phyloP scores from a whole-genome alignment of 1,284 basidiomycete genomes.

The Tetrapyrgos nigripes region DNA sequence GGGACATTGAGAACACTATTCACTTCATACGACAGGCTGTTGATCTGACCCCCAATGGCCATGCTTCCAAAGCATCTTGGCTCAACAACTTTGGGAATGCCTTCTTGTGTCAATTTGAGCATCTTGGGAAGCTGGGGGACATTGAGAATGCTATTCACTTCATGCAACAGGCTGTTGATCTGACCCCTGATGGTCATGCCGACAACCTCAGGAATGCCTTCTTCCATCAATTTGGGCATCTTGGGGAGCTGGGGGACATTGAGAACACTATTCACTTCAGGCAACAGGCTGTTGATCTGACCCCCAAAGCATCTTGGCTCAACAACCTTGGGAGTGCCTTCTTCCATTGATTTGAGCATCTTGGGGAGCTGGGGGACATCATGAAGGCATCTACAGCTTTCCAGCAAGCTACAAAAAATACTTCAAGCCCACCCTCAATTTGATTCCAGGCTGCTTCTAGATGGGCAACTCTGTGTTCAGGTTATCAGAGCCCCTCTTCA shows the following conservation, averaged over 20 bases:
- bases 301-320: neutral
- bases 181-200: conserved; percentile 2
- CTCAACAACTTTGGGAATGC: conserved; percentile 13
- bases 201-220: neutral
- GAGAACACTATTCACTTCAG: neutral
- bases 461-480: too few species aligned
- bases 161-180: conserved; percentile 17
- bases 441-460: too few species aligned
- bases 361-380: neutral
- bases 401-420: too few species aligned
- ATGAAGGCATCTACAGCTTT: too few species aligned
- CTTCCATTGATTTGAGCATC: neutral
- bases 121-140: conserved; percentile 11
- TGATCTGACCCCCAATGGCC: conserved; percentile 8
- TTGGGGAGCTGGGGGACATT: neutral
- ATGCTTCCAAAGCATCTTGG: conserved; percentile 1
- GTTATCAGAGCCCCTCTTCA: too few species aligned
- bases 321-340: neutral
- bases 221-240: neutral
- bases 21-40: conserved; percentile 17
- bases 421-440: too few species aligned
- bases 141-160: conserved; percentile 15
- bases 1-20: conserved; percentile 5
- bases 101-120: conserved; percentile 10
- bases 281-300: conserved; percentile 1